A percentile compares a stretch with the other conserved stretches of the same genome.
Evolutionary conservation across 208 protist genomes (phyloP).

Genomic region (Naegleria fowleri): DNA sequence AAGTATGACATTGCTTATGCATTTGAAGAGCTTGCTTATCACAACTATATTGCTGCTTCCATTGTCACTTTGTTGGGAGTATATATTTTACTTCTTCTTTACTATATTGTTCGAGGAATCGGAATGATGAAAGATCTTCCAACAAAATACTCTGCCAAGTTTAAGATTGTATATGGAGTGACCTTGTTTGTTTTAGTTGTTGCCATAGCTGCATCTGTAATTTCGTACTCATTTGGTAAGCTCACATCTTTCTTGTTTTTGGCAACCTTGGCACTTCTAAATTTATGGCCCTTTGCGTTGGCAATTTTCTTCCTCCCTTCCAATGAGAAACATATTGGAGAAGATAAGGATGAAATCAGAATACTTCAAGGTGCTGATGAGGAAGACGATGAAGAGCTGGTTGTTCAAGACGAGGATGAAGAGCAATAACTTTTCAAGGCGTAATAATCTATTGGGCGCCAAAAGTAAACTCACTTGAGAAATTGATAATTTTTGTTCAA

Average conservation of each 20-base stretch:
- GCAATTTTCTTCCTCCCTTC: background rate
- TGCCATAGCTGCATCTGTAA: background rate
- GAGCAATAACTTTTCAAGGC: too few species aligned
- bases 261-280: background rate
- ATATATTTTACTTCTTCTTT: background rate
- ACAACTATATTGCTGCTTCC: background rate
- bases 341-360: background rate
- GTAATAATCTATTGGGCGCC: too few species aligned
- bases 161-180: background rate
- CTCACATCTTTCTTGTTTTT: background rate
- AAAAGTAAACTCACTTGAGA: too few species aligned
- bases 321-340: background rate
- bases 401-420: background rate
- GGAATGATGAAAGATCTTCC: background rate
- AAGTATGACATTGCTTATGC: background rate
- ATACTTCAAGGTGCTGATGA: background rate
- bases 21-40: background rate
- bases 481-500: too few species aligned
- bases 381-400: background rate
- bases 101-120: constrained; percentile 3
- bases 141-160: background rate
- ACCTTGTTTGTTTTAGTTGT: background rate
- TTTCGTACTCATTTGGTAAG: background rate
- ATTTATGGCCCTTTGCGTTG: background rate
- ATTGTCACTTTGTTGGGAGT: background rate